These are phyloP conservation scores for Glycyrrhiza uralensis DNA, from an alignment of 306 rosid genomes.

Conservation along the genomic window DNA sequence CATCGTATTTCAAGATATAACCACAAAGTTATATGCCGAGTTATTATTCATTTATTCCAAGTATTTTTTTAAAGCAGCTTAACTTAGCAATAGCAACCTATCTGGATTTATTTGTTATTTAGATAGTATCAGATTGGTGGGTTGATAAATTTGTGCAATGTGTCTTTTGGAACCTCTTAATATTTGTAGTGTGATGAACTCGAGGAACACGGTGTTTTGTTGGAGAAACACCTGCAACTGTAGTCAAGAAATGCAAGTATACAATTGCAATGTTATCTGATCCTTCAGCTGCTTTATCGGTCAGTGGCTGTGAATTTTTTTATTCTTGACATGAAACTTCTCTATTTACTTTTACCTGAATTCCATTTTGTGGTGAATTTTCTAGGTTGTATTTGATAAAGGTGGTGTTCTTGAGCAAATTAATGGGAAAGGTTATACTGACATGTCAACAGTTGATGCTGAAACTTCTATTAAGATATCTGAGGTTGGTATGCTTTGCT, in stretches of 20 bases:
- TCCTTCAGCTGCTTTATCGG: slow-evolving; percentile 77
- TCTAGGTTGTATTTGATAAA: slow-evolving; percentile 66
- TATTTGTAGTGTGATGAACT: slow-evolving; percentile 67
- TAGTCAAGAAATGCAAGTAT: slow-evolving; percentile 69
- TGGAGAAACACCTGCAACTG: slow-evolving; percentile 75
- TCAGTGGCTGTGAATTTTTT: slow-evolving; percentile 29
- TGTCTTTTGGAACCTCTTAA: slow-evolving; percentile 20
- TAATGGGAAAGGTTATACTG: slow-evolving; percentile 63
- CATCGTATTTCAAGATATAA: not conserved
- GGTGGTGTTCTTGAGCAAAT: slow-evolving; percentile 75
- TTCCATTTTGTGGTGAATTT: not conserved
- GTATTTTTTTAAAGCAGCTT: not conserved
- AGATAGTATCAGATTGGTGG: not conserved
- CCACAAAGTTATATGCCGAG: not conserved
- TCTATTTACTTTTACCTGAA: slow-evolving; percentile 7
- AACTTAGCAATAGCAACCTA: too few relatives aligned
- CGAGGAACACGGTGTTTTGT: slow-evolving; percentile 65
- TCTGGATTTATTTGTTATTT: not conserved
- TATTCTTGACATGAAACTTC: not conserved
- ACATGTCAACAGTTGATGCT: slow-evolving; percentile 84
- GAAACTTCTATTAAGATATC: slow-evolving; percentile 61
- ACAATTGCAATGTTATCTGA: slow-evolving; percentile 80
- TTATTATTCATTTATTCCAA: not conserved
- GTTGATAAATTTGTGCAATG: not conserved
- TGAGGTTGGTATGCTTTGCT: slow-evolving; percentile 53